phyloP scores from a whole-genome alignment of 2,329 filamentous ascomycete species.

The Colletotrichum sp. region DNA sequence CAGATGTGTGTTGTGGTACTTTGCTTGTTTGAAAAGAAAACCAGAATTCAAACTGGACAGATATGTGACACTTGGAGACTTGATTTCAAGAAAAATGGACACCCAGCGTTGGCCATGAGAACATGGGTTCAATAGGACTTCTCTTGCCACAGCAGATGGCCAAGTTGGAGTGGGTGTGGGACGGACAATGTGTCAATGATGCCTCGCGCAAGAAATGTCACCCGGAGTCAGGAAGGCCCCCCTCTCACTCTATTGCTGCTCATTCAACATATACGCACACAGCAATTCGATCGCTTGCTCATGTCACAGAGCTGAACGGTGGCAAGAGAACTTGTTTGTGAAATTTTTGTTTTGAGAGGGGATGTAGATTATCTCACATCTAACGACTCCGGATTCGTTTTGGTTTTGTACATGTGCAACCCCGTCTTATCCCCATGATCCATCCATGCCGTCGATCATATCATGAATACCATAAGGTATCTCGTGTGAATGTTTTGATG shows the following conservation, averaged over 20 bases:
- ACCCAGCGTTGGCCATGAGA: neutral
- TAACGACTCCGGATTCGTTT: slow-evolving; percentile 47
- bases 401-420: slow-evolving; percentile 49
- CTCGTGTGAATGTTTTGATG: slow-evolving; percentile 51
- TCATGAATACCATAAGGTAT: slow-evolving; percentile 50
- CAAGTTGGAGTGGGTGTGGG: neutral
- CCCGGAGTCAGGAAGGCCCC: neutral
- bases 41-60: neutral
- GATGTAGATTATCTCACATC: slow-evolving; percentile 59
- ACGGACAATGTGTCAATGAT: neutral
- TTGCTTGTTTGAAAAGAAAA: neutral
- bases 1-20: neutral
- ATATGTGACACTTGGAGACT: neutral
- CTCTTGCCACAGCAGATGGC: neutral
- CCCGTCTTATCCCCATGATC: slow-evolving; percentile 42
- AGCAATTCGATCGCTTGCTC: neutral
- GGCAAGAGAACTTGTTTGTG: neutral
- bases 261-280: neutral
- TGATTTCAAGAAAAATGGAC: neutral
- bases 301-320: neutral
- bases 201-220: neutral
- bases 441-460: slow-evolving; percentile 49
- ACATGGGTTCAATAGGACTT: neutral
- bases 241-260: neutral
- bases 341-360: slow-evolving; percentile 50